These are phyloP conservation scores for Suillus brevipes DNA, from an alignment of 768 basidiomycete species.

Conservation along the genomic window DNA sequence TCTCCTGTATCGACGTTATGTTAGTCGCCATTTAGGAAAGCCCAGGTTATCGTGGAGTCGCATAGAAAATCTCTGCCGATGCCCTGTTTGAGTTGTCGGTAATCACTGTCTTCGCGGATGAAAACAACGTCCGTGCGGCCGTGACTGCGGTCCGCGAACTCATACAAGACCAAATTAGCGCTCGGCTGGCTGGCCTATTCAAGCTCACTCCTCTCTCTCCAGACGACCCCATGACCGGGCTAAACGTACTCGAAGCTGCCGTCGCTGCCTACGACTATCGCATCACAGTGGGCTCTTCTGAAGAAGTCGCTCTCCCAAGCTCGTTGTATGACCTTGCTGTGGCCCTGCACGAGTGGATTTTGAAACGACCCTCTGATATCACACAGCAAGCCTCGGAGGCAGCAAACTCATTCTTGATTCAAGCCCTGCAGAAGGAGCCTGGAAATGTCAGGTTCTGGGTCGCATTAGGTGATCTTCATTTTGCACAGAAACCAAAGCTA, in stretches of 20 bases:
- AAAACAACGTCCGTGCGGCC: conserved; percentile 35
- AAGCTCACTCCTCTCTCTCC: conserved; percentile 28
- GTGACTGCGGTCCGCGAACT: conserved; percentile 38
- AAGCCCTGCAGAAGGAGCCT: conserved; percentile 74
- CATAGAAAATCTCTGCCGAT: conserved; percentile 87
- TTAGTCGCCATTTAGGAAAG: conserved; percentile 49
- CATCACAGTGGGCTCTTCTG: conserved; percentile 54
- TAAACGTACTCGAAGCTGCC: conserved; percentile 50
- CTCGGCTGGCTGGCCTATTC: conserved; percentile 44
- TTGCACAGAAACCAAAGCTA: conserved; percentile 62
- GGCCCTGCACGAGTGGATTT: conserved; percentile 52
- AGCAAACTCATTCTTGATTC: conserved; percentile 56
- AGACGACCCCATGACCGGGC: conserved; percentile 28
- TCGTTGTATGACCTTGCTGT: conserved; percentile 76
- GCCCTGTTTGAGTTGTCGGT: conserved; percentile 66
- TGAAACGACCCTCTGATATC: conserved; percentile 25
- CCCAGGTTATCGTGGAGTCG: conserved; percentile 65
- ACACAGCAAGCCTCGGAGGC: conserved; percentile 38
- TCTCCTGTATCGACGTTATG: conserved; percentile 55
- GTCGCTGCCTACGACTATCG: conserved; percentile 63
- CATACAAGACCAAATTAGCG: conserved; percentile 40
- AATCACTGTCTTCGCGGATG: conserved; percentile 49
- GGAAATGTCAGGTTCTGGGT: conserved; percentile 78
- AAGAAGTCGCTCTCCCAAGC: conserved; percentile 51
- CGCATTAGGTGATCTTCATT: conserved; percentile 74